These are phyloP conservation scores for Didymella pomorum DNA, from an alignment of 2,329 filamentous ascomycete genomes.

Conservation along the genomic window DNA sequence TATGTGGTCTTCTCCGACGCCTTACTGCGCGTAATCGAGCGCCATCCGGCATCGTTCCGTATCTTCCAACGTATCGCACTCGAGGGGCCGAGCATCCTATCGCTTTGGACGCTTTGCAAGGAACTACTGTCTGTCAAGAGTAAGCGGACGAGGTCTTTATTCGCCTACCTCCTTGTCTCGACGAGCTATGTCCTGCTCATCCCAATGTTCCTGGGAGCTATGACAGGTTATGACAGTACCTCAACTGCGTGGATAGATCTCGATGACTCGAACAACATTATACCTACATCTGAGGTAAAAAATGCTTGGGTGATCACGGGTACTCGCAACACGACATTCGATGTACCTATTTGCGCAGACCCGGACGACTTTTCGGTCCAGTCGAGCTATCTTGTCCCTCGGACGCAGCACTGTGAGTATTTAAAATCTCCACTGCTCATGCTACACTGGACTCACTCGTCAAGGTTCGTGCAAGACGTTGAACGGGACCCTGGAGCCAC, in stretches of 20 bases:
- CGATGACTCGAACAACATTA: conserved; percentile 36
- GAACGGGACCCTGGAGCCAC: conserved; percentile 31
- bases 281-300: conserved; percentile 32
- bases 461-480: conserved; percentile 33
- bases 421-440: not conserved
- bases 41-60: conserved; percentile 43
- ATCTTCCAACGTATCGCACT: conserved; percentile 46
- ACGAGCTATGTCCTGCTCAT: conserved; percentile 42
- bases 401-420: not conserved
- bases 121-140: conserved; percentile 38
- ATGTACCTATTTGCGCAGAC: conserved; percentile 20
- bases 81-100: conserved; percentile 35
- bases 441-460: not conserved
- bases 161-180: conserved; percentile 45
- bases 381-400: not conserved
- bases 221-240: conserved; percentile 50
- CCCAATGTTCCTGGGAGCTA: conserved; percentile 41
- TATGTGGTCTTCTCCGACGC: conserved; percentile 48
- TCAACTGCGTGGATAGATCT: conserved; percentile 39
- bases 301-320: conserved; percentile 11
- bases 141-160: conserved; percentile 32
- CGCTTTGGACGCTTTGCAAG: conserved; percentile 36
- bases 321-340: conserved; percentile 26
- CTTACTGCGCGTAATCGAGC: conserved; percentile 46
- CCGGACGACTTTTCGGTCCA: not conserved